These are phyloP conservation scores for Claviceps sp. DNA, from an alignment of 2,329 filamentous ascomycete genomes.

Conservation along the genomic window DNA sequence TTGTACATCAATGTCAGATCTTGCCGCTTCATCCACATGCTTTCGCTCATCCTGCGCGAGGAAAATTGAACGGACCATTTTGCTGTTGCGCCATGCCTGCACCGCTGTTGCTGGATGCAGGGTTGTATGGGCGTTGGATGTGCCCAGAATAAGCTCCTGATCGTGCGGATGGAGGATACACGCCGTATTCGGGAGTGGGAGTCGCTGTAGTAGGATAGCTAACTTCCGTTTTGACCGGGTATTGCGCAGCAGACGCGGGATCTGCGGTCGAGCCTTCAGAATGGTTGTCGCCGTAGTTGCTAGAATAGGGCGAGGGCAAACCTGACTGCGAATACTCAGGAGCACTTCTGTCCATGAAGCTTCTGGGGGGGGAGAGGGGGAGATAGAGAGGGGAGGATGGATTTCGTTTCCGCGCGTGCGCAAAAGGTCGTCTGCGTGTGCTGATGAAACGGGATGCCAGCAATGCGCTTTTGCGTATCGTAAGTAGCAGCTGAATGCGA, in stretches of 20 bases:
- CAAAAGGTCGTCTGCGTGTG: too few relatives aligned
- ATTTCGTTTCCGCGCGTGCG: too few relatives aligned
- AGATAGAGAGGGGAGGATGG: constrained; percentile 9
- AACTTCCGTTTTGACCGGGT: constrained; percentile 69
- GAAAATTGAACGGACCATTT: constrained; percentile 83
- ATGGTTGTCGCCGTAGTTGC: constrained; percentile 52
- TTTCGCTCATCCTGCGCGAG: constrained; percentile 68
- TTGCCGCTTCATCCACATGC: constrained; percentile 65
- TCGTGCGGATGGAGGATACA: constrained; percentile 62
- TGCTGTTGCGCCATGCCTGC: constrained; percentile 92
- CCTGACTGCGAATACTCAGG: constrained; percentile 76
- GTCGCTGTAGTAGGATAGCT: constrained; percentile 68
- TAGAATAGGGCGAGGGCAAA: constrained; percentile 64
- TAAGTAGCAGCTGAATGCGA: background rate
- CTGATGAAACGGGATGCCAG: too few relatives aligned
- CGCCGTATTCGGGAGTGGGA: constrained; percentile 77
- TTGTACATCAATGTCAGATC: constrained; percentile 87
- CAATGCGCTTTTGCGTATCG: too few relatives aligned
- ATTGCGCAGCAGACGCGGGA: constrained; percentile 86
- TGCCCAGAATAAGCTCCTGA: constrained; percentile 81
- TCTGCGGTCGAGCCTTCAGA: constrained; percentile 84
- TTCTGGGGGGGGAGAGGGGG: constrained; percentile 3
- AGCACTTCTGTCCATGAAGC: constrained; percentile 47
- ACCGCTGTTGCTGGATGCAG: constrained; percentile 57
- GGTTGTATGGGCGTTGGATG: constrained; percentile 72